These are phyloP conservation scores for Azolla pinnata DNA, from an alignment of 75 land plant species.

Conservation along the genomic window DNA sequence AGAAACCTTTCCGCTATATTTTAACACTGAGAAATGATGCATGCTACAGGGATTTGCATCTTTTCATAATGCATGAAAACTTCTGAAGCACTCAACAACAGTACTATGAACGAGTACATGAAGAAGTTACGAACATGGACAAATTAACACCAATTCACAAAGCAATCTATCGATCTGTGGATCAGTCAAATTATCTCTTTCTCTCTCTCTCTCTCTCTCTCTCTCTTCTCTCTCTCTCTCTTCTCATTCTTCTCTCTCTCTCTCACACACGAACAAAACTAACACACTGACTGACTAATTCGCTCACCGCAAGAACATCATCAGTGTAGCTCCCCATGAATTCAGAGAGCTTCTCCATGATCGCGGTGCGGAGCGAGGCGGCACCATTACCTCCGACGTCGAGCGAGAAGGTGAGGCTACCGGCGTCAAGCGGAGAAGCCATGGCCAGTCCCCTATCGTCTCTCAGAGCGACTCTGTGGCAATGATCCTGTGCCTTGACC, in stretches of 20 bases:
- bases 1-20: too few species aligned
- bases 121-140: too few species aligned
- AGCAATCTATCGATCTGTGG: too few species aligned
- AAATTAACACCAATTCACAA: too few species aligned
- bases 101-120: too few species aligned
- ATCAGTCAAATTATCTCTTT: neutral
- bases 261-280: too few species aligned
- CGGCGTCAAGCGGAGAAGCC: neutral
- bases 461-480: neutral
- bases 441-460: neutral
- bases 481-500: too few species aligned
- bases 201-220: constrained; percentile 4
- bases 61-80: too few species aligned
- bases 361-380: constrained; percentile 17
- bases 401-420: constrained; percentile 22
- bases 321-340: constrained; percentile 53
- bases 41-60: too few species aligned
- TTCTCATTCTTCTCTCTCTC: neutral
- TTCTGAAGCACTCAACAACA: too few species aligned
- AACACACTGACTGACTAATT: too few species aligned
- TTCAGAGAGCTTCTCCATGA: constrained; percentile 39
- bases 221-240: neutral
- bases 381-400: constrained; percentile 36
- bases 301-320: constrained; percentile 45
- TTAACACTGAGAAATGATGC: too few species aligned